Evolutionary conservation across 2,329 filamentous ascomycete species (phyloP), one percentile per base, ranked within the genome.

Genomic region (Dothideomycetes sp.): DNA sequence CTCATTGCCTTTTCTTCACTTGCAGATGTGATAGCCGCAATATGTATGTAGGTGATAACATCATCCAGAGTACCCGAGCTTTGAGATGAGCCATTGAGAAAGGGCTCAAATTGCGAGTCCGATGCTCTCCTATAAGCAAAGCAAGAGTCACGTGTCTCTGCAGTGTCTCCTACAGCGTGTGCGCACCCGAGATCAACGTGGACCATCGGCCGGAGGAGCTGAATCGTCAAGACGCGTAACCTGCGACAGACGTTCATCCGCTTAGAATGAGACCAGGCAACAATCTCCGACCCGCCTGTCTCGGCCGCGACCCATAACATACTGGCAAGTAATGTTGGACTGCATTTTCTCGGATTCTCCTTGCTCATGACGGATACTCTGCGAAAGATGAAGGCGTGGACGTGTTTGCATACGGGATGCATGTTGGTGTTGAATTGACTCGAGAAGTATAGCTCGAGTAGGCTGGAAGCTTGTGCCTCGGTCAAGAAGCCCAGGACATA

Each of bases 341-440:
- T 41, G 17, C 39, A 41, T 12, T 10, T 41, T 33, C 39, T 17
- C 15, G 39, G 34, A 19, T 41, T 41, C 14, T 41, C 39, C 30
- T 41, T 41, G 34, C 39, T 41, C 39, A 41, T 41, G 18, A 41
- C 34, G 11, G 39, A 41, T 12, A 19, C 34, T 19, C 36, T 41
- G 4, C 39, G 39, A 30, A 41, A 41, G 11, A 41, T 34, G 27
- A 36, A 41, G 8, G 39, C 39, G 33, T 41, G 39, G 7, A 41
- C 19, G 19, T 41, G 39, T n/a, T 34, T 34, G 19, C 39, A 41
- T 14, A 41, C 39, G 12, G 39, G 39, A 22, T 41, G 39, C 39
- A 41, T 41, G 19, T 36, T 36, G 2, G 39, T 41, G 39, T 41
- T 41, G 39, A 41, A 41, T 34, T 41, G 39, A 14, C 39, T 41